These are phyloP conservation scores for Asterophora lycoperdoides DNA, from an alignment of 768 basidiomycete species.

Conservation along the genomic window DNA sequence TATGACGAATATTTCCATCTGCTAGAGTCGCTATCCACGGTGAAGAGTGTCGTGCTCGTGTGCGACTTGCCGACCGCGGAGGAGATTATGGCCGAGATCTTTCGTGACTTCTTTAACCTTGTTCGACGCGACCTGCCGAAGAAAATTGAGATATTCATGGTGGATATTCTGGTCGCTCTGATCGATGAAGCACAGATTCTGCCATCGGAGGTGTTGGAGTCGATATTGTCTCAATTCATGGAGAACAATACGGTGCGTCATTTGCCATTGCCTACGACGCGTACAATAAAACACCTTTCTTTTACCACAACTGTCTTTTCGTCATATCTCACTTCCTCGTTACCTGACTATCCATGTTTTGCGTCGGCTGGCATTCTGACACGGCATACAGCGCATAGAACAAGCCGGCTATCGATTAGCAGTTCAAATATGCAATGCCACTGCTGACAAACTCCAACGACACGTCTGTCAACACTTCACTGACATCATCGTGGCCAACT, in stretches of 20 bases:
- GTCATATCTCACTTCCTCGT: background rate
- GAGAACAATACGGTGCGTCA: slow-evolving; percentile 72
- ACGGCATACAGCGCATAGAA: slow-evolving; percentile 49
- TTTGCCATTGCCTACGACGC: slow-evolving; percentile 8
- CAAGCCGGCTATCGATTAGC: slow-evolving; percentile 80
- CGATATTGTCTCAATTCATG: slow-evolving; percentile 80
- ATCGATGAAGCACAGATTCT: slow-evolving; percentile 82
- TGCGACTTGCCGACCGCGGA: slow-evolving; percentile 89
- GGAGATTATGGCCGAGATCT: slow-evolving; percentile 77
- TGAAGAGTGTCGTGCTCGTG: slow-evolving; percentile 91
- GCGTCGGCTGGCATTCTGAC: background rate
- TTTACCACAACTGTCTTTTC: too few relatives aligned
- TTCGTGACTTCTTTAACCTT: slow-evolving; percentile 78
- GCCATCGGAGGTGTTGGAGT: slow-evolving; percentile 76
- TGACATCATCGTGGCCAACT: slow-evolving; percentile 69
- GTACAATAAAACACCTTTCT: background rate
- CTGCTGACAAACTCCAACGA: slow-evolving; percentile 83
- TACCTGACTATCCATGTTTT: background rate
- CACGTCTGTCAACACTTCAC: slow-evolving; percentile 91
- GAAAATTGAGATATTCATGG: slow-evolving; percentile 81
- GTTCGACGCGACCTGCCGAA: slow-evolving; percentile 68
- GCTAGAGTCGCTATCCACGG: slow-evolving; percentile 88
- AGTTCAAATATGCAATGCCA: slow-evolving; percentile 77
- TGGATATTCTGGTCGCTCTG: slow-evolving; percentile 86
- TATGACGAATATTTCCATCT: slow-evolving; percentile 93